Base-by-base conservation (phyloP, 2,329 filamentous ascomycete species). In the Curvularia lunata region DNA sequence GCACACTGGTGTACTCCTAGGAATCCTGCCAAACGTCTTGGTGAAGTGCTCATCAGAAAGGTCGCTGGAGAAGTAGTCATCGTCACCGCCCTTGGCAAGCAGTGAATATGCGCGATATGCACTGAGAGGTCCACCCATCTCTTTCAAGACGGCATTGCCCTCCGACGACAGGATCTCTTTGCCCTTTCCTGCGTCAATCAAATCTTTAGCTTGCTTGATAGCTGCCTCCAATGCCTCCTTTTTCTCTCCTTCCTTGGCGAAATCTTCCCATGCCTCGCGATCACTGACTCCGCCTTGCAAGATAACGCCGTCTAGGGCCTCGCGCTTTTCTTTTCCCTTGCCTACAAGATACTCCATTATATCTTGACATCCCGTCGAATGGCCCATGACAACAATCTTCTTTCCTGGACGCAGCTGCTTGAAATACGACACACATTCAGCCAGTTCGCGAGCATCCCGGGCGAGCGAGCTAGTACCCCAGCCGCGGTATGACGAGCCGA, bases 21-120 rank as follows among this genome's bases (percentile, higher is more conserved):
- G 78, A 54, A 91, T 79, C 48, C 78, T 79, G 3, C 87, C 84
- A 83, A 94, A 97, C n/a, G 88, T 88, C 13, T 73, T 73, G 23
- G 76, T 70, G 6, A 92, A 79, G 18, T 82, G 80, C 30, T 84
- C 80, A 41, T 86, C 83, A 0, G 80, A 75, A n/a, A 95, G 78
- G 71, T 95, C 90, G 2, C 86, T 88, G n/a, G 90, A 93, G 78
- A 96, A 97, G 71, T 90, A 91, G 73, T 97, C 93, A 73, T 97
- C 93, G 57, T 91, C 89, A 9, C 88, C 90, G 5, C 86, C 81
- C 49, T 80, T 76, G 21, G 81, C 84, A 0, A 83, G 79, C 6
- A 90, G 77, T 46, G 84, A 85, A 34, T 88, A 71, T 73, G 86
- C 88, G 41, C 88, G 74, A 45, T 79, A 78, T 7, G 87, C 85